phyloP scores from a whole-genome alignment of 169 alveolate genomes.

The Cryptosporidium andersoni region DNA sequence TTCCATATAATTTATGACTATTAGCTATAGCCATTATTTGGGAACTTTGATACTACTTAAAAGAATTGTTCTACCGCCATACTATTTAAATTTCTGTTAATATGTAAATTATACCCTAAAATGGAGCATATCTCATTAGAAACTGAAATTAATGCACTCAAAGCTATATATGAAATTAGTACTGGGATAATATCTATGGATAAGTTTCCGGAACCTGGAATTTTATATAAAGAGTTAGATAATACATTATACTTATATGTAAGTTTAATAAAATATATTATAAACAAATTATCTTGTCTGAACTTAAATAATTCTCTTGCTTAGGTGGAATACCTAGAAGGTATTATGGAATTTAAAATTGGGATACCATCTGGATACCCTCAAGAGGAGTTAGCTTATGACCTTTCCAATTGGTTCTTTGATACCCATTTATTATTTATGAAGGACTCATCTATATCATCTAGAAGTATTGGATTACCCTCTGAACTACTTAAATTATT shows the following conservation, averaged over 20 bases:
- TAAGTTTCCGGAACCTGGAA: conserved; percentile 20
- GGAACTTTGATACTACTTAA: too few species aligned
- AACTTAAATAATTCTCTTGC: background rate
- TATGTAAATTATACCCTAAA: background rate
- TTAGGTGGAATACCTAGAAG: conserved; percentile 34
- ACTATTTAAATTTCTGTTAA: too few species aligned
- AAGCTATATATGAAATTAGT: conserved; percentile 33
- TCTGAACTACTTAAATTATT: conserved; percentile 13
- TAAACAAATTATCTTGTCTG: background rate
- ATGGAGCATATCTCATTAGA: conserved; percentile 16
- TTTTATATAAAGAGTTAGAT: conserved; percentile 8
- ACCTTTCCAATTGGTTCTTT: conserved; percentile 42
- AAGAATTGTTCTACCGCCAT: too few species aligned
- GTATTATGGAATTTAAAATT: conserved; percentile 53
- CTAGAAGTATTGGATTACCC: conserved; percentile 22
- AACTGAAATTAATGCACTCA: conserved; percentile 22
- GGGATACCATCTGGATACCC: conserved; percentile 54
- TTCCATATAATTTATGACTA: too few species aligned
- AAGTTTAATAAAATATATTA: conserved; percentile 8
- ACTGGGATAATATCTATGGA: background rate
- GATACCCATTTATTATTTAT: conserved; percentile 12
- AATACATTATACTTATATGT: conserved; percentile 22
- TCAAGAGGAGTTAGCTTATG: conserved; percentile 15
- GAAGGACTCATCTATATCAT: background rate
- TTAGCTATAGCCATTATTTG: too few species aligned